Conservation (phyloP, 2,329 filamentous ascomycete genomes). For the Hymenoscyphus linearis region DNA sequence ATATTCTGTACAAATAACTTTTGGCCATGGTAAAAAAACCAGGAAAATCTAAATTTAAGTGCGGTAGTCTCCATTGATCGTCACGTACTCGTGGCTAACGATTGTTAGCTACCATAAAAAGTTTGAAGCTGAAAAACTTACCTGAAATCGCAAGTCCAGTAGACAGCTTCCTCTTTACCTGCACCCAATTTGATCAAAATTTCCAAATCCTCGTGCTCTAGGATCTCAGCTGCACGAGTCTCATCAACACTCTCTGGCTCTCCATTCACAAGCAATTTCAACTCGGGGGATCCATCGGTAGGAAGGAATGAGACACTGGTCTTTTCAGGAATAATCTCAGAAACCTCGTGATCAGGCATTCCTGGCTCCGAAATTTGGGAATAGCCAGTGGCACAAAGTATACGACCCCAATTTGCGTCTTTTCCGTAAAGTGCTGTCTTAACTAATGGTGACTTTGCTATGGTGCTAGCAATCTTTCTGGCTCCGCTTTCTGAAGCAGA, state of each 20-base stretch:
- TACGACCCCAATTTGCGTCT: slow-evolving; percentile 97
- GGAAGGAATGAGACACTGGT: slow-evolving; percentile 78
- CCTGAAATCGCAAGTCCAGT: slow-evolving; percentile 85
- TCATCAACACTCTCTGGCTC: slow-evolving; percentile 79
- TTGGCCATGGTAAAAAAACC: not conserved
- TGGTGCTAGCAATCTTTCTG: slow-evolving; percentile 75
- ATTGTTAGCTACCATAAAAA: slow-evolving; percentile 12
- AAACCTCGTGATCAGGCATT: slow-evolving; percentile 51
- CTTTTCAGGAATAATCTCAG: slow-evolving; percentile 60
- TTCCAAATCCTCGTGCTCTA: slow-evolving; percentile 73
- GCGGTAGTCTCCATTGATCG: slow-evolving; percentile 63
- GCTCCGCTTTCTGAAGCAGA: slow-evolving; percentile 65
- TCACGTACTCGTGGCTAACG: slow-evolving; percentile 58
- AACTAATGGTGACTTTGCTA: slow-evolving; percentile 86
- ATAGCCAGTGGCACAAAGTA: slow-evolving; percentile 91
- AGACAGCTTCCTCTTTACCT: slow-evolving; percentile 61
- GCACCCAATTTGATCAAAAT: slow-evolving; percentile 71
- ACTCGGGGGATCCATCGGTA: slow-evolving; percentile 67
- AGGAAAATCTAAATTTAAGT: slow-evolving; percentile 38
- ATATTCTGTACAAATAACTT: not conserved
- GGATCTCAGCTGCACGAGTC: slow-evolving; percentile 67
- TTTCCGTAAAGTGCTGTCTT: slow-evolving; percentile 97
- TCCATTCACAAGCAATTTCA: slow-evolving; percentile 72
- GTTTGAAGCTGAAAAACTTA: slow-evolving; percentile 41
- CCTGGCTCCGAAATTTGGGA: slow-evolving; percentile 56